phyloP scores from a whole-genome alignment of 495 filamentous ascomycete species.

The Cercophora newfieldiana region DNA sequence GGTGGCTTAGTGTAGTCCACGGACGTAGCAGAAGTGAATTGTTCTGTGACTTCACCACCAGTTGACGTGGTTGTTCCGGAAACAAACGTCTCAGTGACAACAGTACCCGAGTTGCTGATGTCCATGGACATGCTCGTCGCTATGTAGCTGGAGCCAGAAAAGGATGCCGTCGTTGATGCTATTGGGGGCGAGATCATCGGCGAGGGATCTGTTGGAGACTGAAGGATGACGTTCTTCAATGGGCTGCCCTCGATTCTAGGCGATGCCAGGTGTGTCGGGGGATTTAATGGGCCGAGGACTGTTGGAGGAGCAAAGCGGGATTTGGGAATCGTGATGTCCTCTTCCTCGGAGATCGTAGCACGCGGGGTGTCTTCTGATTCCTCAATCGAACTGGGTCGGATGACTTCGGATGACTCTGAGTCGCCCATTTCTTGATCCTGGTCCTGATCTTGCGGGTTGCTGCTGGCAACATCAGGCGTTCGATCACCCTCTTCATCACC shows the following conservation, averaged over 20 bases:
- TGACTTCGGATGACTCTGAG: conserved; percentile 23
- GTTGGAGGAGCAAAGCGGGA: conserved; percentile 26
- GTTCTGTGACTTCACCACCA: background rate
- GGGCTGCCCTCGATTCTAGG: conserved; percentile 48
- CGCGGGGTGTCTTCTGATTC: conserved; percentile 27
- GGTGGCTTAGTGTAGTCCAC: background rate
- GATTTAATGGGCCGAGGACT: conserved; percentile 13
- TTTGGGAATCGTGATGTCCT: conserved; percentile 29
- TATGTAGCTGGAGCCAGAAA: conserved; percentile 18
- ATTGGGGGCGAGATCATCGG: conserved; percentile 17
- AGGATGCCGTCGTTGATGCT: background rate
- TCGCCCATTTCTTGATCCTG: conserved; percentile 32
- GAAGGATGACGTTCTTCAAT: conserved; percentile 46
- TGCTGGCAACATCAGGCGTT: conserved; percentile 30
- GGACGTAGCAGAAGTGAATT: background rate
- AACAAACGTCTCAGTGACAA: conserved; percentile 2
- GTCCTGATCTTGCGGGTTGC: conserved; percentile 26
- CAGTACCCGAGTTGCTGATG: background rate
- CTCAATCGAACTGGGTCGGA: conserved; percentile 28
- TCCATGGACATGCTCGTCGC: conserved; percentile 20
- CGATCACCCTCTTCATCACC: conserved; percentile 38
- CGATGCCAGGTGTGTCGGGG: conserved; percentile 14
- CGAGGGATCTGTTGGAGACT: conserved; percentile 37
- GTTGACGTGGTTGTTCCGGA: conserved; percentile 3
- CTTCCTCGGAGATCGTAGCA: conserved; percentile 17